Base-by-base conservation (phyloP, 768 basidiomycete genomes). In the Tricholoma terreum region DNA sequence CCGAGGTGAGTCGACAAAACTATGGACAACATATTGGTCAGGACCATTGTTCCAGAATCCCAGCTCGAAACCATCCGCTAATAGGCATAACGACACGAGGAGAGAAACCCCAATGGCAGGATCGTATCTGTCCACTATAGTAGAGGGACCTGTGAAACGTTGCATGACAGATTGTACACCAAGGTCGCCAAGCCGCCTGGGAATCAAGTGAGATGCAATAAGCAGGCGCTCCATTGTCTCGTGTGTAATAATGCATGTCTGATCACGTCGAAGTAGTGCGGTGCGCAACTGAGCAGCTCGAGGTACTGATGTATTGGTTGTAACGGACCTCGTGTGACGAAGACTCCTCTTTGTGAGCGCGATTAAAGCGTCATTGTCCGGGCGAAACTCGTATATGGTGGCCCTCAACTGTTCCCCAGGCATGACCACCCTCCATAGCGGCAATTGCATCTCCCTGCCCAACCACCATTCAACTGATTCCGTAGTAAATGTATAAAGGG, bases 351-450 rank as follows among this genome's bases (percentile, higher is more conserved):
- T 36, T 14, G 14, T 36, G 36, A 36, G 36, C 14, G 1, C 6
- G 14, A 36, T 36, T 36, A 15, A 15, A 14, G 36, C 6, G 36
- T 15, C 15, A 36, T 36, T 36, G 36, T 36, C 15, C 14, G 36
- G 63, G 54, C 54, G 52, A 61, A 61, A 64, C 55, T 61, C 60
- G 40, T 61, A 64, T 24, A 61, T 64, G 27, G 63, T 64, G 6
- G 55, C 54, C 46, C 48, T 45, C 58, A 61, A 54, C 54, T 58
- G 50, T 21, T 64, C 58, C 12, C 61, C 60, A 21, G 33, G 34
- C 52, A 49, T 2, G 40, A 61, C 58, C 40, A n/a, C 14, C 55
- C 40, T 61, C 60, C 63, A 64, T 6, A 24, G 33, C 21, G 51
- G 0, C 27, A 31, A 33, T 22, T 61, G 45, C 57, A 58, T 63